These are phyloP conservation scores for Immersiella caudata DNA, from an alignment of 495 filamentous ascomycete genomes.

Conservation along the genomic window DNA sequence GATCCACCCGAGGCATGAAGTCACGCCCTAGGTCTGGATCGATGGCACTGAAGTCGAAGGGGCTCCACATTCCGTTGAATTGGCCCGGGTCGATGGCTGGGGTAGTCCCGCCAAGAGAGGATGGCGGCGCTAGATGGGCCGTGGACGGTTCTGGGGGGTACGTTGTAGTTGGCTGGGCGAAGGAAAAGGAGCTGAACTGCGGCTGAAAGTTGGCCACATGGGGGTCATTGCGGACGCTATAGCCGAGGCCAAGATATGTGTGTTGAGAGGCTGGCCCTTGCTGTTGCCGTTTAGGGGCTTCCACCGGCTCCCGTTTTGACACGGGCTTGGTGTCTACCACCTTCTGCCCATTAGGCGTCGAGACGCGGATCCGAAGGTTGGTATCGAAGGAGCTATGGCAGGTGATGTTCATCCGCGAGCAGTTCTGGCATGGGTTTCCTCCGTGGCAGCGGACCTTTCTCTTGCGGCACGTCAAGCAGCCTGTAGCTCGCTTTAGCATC, in stretches of 20 bases:
- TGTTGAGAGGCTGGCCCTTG: neutral
- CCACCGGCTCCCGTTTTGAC: conserved; percentile 8
- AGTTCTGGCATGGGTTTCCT: conserved; percentile 40
- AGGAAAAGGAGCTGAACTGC: conserved; percentile 17
- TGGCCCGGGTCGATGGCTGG: conserved; percentile 20
- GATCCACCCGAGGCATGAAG: conserved; percentile 8
- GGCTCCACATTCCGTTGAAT: conserved; percentile 21
- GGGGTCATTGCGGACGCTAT: conserved; percentile 16
- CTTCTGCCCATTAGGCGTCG: conserved; percentile 35
- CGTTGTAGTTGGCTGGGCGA: conserved; percentile 6
- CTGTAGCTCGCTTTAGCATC: conserved; percentile 15
- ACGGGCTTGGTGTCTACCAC: conserved; percentile 25
- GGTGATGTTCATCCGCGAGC: conserved; percentile 38
- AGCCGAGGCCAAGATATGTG: neutral
- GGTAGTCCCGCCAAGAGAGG: neutral
- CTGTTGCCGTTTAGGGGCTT: conserved; percentile 8
- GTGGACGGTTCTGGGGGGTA: conserved; percentile 9
- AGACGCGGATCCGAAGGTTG: conserved; percentile 38
- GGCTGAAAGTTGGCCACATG: conserved; percentile 17
- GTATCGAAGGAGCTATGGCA: conserved; percentile 43
- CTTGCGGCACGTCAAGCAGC: conserved; percentile 44
- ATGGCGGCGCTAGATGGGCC: conserved; percentile 17
- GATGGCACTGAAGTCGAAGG: conserved; percentile 26
- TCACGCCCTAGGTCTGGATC: conserved; percentile 20
- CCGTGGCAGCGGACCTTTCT: conserved; percentile 42